Evolutionary conservation across 192 early-diverging fungal species (phyloP).

Genomic region (Irineochytrium annulatum): DNA sequence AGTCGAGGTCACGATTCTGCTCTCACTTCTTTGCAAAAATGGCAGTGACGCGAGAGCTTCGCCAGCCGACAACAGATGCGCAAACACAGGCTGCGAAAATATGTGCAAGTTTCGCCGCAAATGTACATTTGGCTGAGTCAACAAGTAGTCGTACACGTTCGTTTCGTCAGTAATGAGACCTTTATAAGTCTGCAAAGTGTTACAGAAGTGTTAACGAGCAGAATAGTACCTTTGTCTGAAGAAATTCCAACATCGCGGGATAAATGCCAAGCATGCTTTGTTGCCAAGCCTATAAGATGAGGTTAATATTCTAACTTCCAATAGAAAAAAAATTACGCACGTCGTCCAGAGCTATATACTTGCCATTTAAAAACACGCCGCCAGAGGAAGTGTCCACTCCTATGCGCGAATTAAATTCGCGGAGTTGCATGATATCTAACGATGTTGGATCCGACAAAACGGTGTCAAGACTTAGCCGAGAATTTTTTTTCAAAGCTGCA

Average conservation of each 20-base stretch:
- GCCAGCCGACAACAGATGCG: too few relatives aligned
- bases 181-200: conserved; percentile 39
- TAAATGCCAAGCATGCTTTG: conserved; percentile 48
- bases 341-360: conserved; percentile 59
- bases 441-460: too few relatives aligned
- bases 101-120: conserved; percentile 63
- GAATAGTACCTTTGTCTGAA: conserved; percentile 37
- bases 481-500: too few relatives aligned
- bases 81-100: too few relatives aligned
- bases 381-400: conserved; percentile 25
- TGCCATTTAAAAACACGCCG: conserved; percentile 77
- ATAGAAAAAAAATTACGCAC: conserved; percentile 23
- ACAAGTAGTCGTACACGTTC: conserved; percentile 68
- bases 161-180: conserved; percentile 47
- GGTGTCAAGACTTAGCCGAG: too few relatives aligned
- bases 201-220: too few relatives aligned
- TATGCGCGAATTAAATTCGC: conserved; percentile 10
- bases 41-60: too few relatives aligned
- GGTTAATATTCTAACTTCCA: conserved; percentile 2
- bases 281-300: conserved; percentile 40
- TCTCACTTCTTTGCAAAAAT: too few relatives aligned
- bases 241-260: conserved; percentile 45
- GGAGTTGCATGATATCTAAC: too few relatives aligned
- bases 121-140: conserved; percentile 59
- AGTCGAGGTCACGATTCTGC: too few relatives aligned